Evolutionary conservation across 2,329 filamentous ascomycete species (phyloP).

Genomic region (Fonsecaea monophora): DNA sequence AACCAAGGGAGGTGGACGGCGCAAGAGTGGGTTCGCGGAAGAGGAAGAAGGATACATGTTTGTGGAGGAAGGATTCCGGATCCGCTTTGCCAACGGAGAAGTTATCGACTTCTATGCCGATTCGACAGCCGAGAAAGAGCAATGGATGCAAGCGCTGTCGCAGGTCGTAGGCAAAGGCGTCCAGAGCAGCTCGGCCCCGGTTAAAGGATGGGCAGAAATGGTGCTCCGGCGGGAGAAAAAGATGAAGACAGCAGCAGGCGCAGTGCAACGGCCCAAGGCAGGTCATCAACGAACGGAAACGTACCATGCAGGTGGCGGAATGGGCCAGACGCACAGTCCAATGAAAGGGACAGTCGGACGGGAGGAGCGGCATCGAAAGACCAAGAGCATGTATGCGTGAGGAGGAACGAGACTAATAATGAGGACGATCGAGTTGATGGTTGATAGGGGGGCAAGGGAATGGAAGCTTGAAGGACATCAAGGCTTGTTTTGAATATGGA

Average conservation of each 20-base stretch:
- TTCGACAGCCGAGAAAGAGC: conserved; percentile 82
- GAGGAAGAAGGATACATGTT: conserved; percentile 99
- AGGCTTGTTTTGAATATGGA: neutral
- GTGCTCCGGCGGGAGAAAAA: conserved; percentile 59
- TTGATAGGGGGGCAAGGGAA: conserved; percentile 6
- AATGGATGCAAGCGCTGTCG: conserved; percentile 87
- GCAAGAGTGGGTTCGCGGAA: conserved; percentile 94
- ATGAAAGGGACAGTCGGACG: conserved; percentile 28
- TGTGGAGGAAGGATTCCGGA: conserved; percentile 97
- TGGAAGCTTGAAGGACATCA: neutral
- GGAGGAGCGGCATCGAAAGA: conserved; percentile 38
- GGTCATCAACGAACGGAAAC: conserved; percentile 40
- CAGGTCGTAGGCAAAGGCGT: conserved; percentile 68
- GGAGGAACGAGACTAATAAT: conserved; percentile 16
- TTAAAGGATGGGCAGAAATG: conserved; percentile 68
- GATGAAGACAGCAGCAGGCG: conserved; percentile 20
- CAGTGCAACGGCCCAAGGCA: conserved; percentile 20
- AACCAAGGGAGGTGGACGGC: conserved; percentile 76
- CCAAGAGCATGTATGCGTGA: conserved; percentile 38
- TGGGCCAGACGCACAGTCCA: conserved; percentile 38
- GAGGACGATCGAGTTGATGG: conserved; percentile 14
- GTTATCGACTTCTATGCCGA: conserved; percentile 99
- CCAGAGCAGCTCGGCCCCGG: conserved; percentile 41
- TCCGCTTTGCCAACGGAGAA: conserved; percentile 97
- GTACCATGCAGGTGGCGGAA: conserved; percentile 35